These are phyloP conservation scores for Colletotrichum cereale DNA, from an alignment of 2,329 filamentous ascomycete genomes.

Conservation along the genomic window DNA sequence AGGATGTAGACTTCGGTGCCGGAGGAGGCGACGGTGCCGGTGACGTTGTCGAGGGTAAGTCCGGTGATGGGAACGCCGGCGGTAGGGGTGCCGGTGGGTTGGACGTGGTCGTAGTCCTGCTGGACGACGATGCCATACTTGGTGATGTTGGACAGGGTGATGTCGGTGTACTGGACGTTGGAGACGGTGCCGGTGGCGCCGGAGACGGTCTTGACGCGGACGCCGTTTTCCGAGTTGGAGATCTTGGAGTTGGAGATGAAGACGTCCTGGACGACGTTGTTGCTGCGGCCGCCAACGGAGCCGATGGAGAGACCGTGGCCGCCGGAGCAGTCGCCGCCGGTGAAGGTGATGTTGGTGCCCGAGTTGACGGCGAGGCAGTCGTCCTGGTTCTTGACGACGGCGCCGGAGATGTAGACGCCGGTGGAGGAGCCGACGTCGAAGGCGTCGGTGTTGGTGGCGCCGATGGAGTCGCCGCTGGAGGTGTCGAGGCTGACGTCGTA, in stretches of 20 bases:
- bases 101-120: slow-evolving; percentile 62
- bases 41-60: slow-evolving; percentile 58
- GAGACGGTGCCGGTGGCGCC: slow-evolving; percentile 59
- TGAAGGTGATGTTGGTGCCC: slow-evolving; percentile 61
- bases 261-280: slow-evolving; percentile 66
- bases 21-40: slow-evolving; percentile 54
- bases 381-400: slow-evolving; percentile 70
- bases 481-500: slow-evolving; percentile 55
- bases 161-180: slow-evolving; percentile 57
- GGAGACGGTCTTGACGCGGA: slow-evolving; percentile 63
- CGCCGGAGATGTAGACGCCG: slow-evolving; percentile 63
- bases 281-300: slow-evolving; percentile 59
- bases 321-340: slow-evolving; percentile 57
- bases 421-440: slow-evolving; percentile 67
- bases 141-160: slow-evolving; percentile 56
- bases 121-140: slow-evolving; percentile 56
- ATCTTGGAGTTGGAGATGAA: slow-evolving; percentile 63
- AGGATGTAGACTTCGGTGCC: slow-evolving; percentile 64
- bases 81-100: slow-evolving; percentile 54
- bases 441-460: slow-evolving; percentile 67
- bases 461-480: slow-evolving; percentile 51
- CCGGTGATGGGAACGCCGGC: slow-evolving; percentile 66
- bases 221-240: slow-evolving; percentile 65
- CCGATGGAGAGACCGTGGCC: slow-evolving; percentile 60
- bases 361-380: slow-evolving; percentile 72